A percentile compares a stretch with the other conserved stretches of the same genome.
These are phyloP conservation scores for Cladosporium sp. DNA, from an alignment of 2,329 filamentous ascomycete genomes.

Conservation along the genomic window DNA sequence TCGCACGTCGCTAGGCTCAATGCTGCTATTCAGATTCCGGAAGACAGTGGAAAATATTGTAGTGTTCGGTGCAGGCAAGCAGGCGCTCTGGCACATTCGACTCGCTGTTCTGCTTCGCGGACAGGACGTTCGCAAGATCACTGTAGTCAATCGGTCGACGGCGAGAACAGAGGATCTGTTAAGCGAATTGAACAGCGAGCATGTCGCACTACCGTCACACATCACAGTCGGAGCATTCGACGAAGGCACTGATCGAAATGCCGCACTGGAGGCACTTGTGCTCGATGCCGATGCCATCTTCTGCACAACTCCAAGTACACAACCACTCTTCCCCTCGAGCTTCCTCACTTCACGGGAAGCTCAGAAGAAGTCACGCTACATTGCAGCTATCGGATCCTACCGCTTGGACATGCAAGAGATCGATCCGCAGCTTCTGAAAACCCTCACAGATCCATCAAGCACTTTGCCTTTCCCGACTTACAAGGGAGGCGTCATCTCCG, in stretches of 20 bases:
- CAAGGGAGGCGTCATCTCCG: conserved; percentile 63
- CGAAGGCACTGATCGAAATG: neutral
- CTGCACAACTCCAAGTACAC: conserved; percentile 77
- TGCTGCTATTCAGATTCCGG: conserved; percentile 64
- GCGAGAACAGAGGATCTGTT: conserved; percentile 48
- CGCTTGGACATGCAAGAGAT: conserved; percentile 79
- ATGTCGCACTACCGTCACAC: conserved; percentile 68
- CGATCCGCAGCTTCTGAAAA: conserved; percentile 71
- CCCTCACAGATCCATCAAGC: conserved; percentile 47
- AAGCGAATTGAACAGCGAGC: conserved; percentile 58
- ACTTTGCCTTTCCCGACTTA: conserved; percentile 44
- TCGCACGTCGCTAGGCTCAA: conserved; percentile 65
- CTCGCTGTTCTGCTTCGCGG: conserved; percentile 73
- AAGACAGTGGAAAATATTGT: conserved; percentile 71
- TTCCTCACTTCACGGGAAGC: conserved; percentile 73
- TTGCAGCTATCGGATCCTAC: conserved; percentile 71
- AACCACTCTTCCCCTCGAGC: conserved; percentile 71
- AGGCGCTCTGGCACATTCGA: conserved; percentile 93
- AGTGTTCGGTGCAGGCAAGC: conserved; percentile 84
- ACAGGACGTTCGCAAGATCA: conserved; percentile 71
- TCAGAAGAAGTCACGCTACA: conserved; percentile 68
- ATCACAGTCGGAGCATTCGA: conserved; percentile 60
- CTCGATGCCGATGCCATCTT: conserved; percentile 80
- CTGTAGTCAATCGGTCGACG: conserved; percentile 75
- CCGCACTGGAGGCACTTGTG: conserved; percentile 41